Conservation (phyloP, 768 basidiomycete species). For the Candolleomyces eurysporus region DNA sequence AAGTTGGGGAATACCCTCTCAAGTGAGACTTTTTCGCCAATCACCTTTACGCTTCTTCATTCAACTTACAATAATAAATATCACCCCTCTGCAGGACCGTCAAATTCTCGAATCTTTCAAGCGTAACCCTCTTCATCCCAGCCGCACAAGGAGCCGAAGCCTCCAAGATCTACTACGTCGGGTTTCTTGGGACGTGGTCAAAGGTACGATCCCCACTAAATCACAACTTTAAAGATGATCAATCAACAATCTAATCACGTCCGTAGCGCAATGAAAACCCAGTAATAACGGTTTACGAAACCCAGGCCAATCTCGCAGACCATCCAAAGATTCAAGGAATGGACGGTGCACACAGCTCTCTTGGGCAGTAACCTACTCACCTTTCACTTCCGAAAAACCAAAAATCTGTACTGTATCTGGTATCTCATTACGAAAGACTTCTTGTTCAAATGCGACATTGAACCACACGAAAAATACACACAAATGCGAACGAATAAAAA, state of each 20-base stretch:
- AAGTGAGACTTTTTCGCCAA: slow-evolving; percentile 42
- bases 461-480: no score
- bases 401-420: no score
- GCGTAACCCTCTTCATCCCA: slow-evolving; percentile 82
- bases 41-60: no score
- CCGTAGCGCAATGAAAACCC: slow-evolving; percentile 72
- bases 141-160: slow-evolving; percentile 76
- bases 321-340: slow-evolving; percentile 86
- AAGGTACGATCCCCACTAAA: slow-evolving; percentile 45
- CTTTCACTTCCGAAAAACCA: no score
- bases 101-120: slow-evolving; percentile 82
- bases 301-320: slow-evolving; percentile 84
- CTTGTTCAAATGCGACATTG: no score
- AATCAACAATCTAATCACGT: not conserved
- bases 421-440: no score
- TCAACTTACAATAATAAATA: no score
- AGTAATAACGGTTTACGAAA: slow-evolving; percentile 83
- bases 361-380: not conserved
- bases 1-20: slow-evolving; percentile 82
- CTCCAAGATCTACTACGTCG: slow-evolving; percentile 77
- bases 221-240: not conserved
- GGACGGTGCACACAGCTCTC: slow-evolving; percentile 37
- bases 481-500: no score
- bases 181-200: slow-evolving; percentile 80
- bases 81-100: slow-evolving; percentile 52